A percentile compares a stretch with the other conserved stretches of the same genome.
These are phyloP conservation scores for Rhizoclosmatium sp. DNA, from an alignment of 192 early-diverging fungal genomes.

Conservation along the genomic window DNA sequence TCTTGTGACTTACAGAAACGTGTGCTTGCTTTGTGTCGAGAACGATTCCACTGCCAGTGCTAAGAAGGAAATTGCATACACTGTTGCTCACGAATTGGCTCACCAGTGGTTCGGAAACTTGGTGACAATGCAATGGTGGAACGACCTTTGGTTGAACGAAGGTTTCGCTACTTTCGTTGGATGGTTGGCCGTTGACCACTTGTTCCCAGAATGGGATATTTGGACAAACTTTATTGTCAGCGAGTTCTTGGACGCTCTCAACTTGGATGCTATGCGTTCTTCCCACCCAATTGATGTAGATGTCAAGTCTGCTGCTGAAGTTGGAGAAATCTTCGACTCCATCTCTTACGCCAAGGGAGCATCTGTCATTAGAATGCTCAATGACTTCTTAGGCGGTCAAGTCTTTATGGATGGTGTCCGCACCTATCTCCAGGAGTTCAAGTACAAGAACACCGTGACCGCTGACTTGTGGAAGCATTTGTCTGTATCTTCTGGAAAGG, in stretches of 20 bases:
- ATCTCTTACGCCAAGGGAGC: slow-evolving; percentile 85
- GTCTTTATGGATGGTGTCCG: slow-evolving; percentile 52
- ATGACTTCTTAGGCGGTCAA: slow-evolving; percentile 56
- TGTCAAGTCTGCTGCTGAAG: slow-evolving; percentile 83
- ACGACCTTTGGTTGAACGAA: slow-evolving; percentile 92
- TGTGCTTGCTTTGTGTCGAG: slow-evolving; percentile 86
- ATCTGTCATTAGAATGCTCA: slow-evolving; percentile 93
- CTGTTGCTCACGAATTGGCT: slow-evolving; percentile 91
- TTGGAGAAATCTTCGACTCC: slow-evolving; percentile 75
- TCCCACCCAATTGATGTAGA: slow-evolving; percentile 94
- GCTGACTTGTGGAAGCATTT: slow-evolving; percentile 88
- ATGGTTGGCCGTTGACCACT: slow-evolving; percentile 82
- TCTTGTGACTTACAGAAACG: slow-evolving; percentile 88
- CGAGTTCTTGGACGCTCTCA: slow-evolving; percentile 78
- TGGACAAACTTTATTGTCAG: slow-evolving; percentile 88
- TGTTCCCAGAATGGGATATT: slow-evolving; percentile 94
- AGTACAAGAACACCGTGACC: slow-evolving; percentile 86
- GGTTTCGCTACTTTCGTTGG: slow-evolving; percentile 98
- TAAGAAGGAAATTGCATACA: slow-evolving; percentile 86
- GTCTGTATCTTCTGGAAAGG: slow-evolving; percentile 76
- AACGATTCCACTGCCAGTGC: slow-evolving; percentile 73
- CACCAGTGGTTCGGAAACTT: slow-evolving; percentile 80
- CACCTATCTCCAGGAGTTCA: slow-evolving; percentile 80
- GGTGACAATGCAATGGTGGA: slow-evolving; percentile 82
- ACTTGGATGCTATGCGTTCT: slow-evolving; percentile 82